These are phyloP conservation scores for Fremontodendron californicum DNA, from an alignment of 345 rosid species.

Conservation along the genomic window DNA sequence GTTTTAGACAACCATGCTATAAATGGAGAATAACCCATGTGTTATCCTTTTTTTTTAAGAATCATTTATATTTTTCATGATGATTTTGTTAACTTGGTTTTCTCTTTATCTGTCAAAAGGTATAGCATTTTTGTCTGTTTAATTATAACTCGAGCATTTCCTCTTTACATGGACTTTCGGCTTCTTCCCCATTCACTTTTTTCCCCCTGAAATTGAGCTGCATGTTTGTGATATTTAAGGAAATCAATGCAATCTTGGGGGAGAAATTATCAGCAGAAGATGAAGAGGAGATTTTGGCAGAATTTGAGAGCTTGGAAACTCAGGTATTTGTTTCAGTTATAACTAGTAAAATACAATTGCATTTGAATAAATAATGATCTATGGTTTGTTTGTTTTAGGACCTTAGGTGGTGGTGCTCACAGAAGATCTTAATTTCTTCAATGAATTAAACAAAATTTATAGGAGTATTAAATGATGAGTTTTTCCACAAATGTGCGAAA, in stretches of 20 bases:
- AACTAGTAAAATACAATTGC: background rate
- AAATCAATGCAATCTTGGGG: constrained; percentile 87
- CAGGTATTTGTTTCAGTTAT: constrained; percentile 41
- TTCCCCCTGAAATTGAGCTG: constrained; percentile 5
- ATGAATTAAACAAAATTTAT: background rate
- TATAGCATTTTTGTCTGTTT: background rate
- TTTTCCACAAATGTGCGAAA: background rate
- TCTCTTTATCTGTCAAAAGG: background rate
- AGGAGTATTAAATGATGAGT: background rate
- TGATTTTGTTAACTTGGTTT: background rate
- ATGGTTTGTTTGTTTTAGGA: background rate
- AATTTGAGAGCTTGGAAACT: constrained; percentile 76
- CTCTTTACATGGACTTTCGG: background rate
- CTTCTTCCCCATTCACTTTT: background rate
- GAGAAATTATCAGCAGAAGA: constrained; percentile 90
- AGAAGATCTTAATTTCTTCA: background rate
- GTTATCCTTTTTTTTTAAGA: background rate
- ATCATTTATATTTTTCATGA: background rate
- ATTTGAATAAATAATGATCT: background rate
- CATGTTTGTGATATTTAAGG: constrained; percentile 38
- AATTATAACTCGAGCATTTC: background rate
- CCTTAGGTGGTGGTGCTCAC: background rate
- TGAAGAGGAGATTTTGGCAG: constrained; percentile 94
- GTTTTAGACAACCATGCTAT: background rate
- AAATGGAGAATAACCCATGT: constrained; percentile 3